These are phyloP conservation scores for Ogataea parapolymorpha DNA, from an alignment of 805 yeast species.

Conservation along the genomic window DNA sequence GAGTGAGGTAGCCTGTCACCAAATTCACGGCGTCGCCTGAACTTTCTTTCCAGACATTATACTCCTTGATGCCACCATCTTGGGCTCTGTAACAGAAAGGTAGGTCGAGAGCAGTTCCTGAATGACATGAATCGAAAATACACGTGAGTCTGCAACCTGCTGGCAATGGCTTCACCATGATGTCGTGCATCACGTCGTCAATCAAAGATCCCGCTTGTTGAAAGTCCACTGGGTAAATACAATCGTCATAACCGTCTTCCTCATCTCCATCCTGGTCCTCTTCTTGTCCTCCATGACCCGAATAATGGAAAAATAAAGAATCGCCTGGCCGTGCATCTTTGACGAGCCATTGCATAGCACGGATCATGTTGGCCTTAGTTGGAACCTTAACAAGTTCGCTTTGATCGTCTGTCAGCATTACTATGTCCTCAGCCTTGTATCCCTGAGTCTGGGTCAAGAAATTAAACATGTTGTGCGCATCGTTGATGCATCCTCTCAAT, in stretches of 20 bases:
- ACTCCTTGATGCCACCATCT: constrained; percentile 79
- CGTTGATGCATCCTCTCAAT: constrained; percentile 79
- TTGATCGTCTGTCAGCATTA: constrained; percentile 57
- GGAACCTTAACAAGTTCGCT: constrained; percentile 49
- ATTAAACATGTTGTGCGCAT: constrained; percentile 51
- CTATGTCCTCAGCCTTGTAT: constrained; percentile 53
- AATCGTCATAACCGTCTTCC: constrained; percentile 35
- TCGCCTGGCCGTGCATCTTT: constrained; percentile 72
- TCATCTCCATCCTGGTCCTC: constrained; percentile 47
- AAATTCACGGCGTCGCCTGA: constrained; percentile 64
- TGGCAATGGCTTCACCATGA: constrained; percentile 65
- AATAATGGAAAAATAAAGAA: constrained; percentile 75
- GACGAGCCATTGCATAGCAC: constrained; percentile 83
- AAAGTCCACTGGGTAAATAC: constrained; percentile 43
- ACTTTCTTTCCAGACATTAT: constrained; percentile 71
- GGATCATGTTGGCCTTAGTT: constrained; percentile 62
- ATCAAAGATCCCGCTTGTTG: constrained; percentile 61
- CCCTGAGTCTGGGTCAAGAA: constrained; percentile 40
- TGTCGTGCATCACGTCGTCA: constrained; percentile 72
- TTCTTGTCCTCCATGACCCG: constrained; percentile 84
- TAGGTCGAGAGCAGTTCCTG: constrained; percentile 77
- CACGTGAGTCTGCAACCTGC: constrained; percentile 78
- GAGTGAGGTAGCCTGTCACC: constrained; percentile 55
- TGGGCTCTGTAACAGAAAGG: constrained; percentile 75
- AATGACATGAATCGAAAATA: constrained; percentile 81